Conservation (phyloP, 2,329 filamentous ascomycete genomes). For the Exophiala lecanii-corni region DNA sequence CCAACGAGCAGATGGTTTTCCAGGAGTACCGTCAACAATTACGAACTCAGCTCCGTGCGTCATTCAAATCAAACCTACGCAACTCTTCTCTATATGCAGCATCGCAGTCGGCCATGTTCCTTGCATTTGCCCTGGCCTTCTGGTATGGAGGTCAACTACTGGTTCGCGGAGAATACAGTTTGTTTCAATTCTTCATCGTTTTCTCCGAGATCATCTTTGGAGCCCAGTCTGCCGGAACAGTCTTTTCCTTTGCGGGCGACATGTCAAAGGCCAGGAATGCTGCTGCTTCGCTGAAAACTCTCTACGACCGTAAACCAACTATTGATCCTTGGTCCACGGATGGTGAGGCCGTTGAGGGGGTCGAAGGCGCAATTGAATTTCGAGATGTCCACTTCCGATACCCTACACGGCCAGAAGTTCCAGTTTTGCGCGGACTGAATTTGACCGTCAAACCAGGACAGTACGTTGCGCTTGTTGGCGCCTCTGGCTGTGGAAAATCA, state of each 20-base stretch:
- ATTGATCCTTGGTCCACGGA: conserved; percentile 78
- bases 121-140: conserved; percentile 81
- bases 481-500: conserved; percentile 88
- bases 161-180: conserved; percentile 62
- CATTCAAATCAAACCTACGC: conserved; percentile 68
- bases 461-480: conserved; percentile 75
- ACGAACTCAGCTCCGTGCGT: conserved; percentile 60
- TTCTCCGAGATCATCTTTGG: conserved; percentile 87
- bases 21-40: conserved; percentile 64
- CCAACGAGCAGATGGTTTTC: conserved; percentile 77
- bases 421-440: conserved; percentile 82
- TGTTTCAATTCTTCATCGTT: conserved; percentile 89
- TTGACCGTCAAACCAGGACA: conserved; percentile 44
- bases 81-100: conserved; percentile 76
- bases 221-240: conserved; percentile 81
- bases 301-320: conserved; percentile 75
- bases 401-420: conserved; percentile 82
- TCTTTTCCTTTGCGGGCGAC: conserved; percentile 85
- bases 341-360: conserved; percentile 57
- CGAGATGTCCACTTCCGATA: conserved; percentile 92
- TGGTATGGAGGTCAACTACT: conserved; percentile 85
- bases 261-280: conserved; percentile 91
- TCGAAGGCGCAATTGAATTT: conserved; percentile 82
- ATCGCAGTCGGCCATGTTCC: conserved; percentile 77
- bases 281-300: conserved; percentile 69